Base-by-base conservation (phyloP, 176 grass and related monocot species). In the Puya raimondii region DNA sequence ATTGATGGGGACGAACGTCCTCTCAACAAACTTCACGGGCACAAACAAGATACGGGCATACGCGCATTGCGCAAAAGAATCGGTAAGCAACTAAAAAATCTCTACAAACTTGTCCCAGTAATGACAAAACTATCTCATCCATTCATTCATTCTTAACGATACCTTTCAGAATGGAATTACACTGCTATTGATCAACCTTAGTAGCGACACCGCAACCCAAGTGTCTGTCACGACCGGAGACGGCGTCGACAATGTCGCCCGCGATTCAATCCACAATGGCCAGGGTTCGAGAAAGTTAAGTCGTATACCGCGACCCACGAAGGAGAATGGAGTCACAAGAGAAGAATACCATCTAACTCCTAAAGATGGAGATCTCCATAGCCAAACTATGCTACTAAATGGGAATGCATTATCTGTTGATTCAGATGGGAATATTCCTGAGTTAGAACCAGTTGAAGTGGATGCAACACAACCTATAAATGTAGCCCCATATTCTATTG, bases 281-380 rank as follows among this genome's bases (percentile, higher is more conserved):
- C 73, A 17, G 71, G 78, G 65, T 74, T 79, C 10, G 52, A 74
- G 53, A 79, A 78, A 65, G 20, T 68, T 74, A 18, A 59, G 63
- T 3, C 77, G 66, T 29, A 23, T 82, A 66, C 78, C 76, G 10
- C 71, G 64, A 26, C 64, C 83, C 10, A 23, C 49, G 6, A 72
- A 84, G 69, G 63, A 53, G n/a, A 74, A 64, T 56, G 52, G 63
- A 57, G 71, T 80, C 20, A 72, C 71, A 51, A 90, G 94, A 72
- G 84, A 88, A 73, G 94, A 99, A 71, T 99, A 93, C 79, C 94
- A 99, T 76, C 79, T 99, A 25, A 99, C 84, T 12, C 77, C 94
- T 20, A 91, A 82, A 70, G 74, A 78, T 49, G 82, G 87, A 23
- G 78, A 93, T 21, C 21, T 99, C 61, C 94, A 99, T 70, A 99